Evolutionary conservation across 2,329 filamentous ascomycete genomes (phyloP).

Genomic region (Cryphonectria parasitica): DNA sequence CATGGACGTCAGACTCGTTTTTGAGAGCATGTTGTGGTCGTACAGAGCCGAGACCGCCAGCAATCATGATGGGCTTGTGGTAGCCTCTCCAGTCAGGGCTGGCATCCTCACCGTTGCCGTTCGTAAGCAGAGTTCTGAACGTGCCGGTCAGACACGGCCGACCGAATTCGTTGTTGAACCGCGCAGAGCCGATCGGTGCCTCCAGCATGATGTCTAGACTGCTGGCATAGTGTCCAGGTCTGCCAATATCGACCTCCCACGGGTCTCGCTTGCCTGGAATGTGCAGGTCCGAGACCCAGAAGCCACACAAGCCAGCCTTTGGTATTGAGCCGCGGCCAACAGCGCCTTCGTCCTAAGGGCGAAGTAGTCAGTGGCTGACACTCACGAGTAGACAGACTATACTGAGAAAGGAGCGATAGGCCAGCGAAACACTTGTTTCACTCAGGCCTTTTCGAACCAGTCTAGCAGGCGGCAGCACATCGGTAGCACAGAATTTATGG

Average conservation of each 20-base stretch:
- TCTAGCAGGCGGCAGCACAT: not conserved
- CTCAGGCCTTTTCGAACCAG: not conserved
- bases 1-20: slow-evolving; percentile 73
- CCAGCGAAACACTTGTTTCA: slow-evolving; percentile 25
- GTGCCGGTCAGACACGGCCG: slow-evolving; percentile 86
- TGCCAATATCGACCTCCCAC: slow-evolving; percentile 91
- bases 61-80: slow-evolving; percentile 99
- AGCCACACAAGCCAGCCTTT: slow-evolving; percentile 89
- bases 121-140: slow-evolving; percentile 85
- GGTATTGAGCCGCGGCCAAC: slow-evolving; percentile 91
- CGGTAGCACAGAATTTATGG: not conserved
- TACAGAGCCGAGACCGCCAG: slow-evolving; percentile 91
- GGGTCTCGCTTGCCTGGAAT: slow-evolving; percentile 83
- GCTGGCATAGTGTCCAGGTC: slow-evolving; percentile 88
- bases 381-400: no score
- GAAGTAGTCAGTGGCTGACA: slow-evolving; percentile 12
- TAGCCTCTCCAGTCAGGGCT: slow-evolving; percentile 79
- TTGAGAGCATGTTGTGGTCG: slow-evolving; percentile 91
- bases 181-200: slow-evolving; percentile 90
- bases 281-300: slow-evolving; percentile 91
- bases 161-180: slow-evolving; percentile 98
- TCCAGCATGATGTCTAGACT: slow-evolving; percentile 97
- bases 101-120: slow-evolving; percentile 58
- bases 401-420: not conserved
- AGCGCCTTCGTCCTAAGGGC: slow-evolving; percentile 75